phyloP scores from a whole-genome alignment of 768 basidiomycete species.

The Termitomyces sp. region DNA sequence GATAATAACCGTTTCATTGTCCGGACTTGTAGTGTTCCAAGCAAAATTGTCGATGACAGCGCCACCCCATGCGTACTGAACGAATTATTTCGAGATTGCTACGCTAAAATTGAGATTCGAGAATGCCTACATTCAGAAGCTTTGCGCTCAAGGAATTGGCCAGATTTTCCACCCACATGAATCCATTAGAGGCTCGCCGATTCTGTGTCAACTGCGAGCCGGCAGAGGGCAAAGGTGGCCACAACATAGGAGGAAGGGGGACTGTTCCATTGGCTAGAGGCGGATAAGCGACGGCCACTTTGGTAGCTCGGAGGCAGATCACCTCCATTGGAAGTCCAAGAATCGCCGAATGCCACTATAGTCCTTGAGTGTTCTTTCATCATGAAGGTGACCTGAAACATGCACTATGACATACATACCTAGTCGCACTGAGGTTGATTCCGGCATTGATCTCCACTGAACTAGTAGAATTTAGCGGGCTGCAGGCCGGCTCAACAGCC shows the following conservation, averaged over 20 bases:
- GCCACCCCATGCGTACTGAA: constrained; percentile 30
- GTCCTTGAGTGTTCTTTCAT: not conserved
- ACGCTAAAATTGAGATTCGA: not conserved
- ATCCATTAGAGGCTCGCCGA: constrained; percentile 27
- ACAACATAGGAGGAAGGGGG: constrained; percentile 27
- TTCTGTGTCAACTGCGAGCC: constrained; percentile 24
- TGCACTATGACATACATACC: not conserved
- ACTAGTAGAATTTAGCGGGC: not conserved
- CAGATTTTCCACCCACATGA: constrained; percentile 28
- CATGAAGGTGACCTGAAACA: not conserved
- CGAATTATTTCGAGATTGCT: constrained; percentile 1
- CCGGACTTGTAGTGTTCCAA: constrained; percentile 27
- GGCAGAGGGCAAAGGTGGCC: constrained; percentile 29
- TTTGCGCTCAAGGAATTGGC: constrained; percentile 26
- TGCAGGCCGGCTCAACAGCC: not conserved
- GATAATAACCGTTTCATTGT: constrained; percentile 19
- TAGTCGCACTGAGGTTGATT: not conserved
- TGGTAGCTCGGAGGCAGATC: not conserved
- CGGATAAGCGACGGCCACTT: not conserved
- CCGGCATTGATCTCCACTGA: not conserved
- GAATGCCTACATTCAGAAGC: constrained; percentile 18
- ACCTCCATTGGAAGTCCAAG: constrained; percentile 5
- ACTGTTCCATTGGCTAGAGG: constrained; percentile 26
- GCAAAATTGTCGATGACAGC: constrained; percentile 30
- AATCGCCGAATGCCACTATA: constrained; percentile 1